These are phyloP conservation scores for Penicillium brasilianum DNA, from an alignment of 2,329 filamentous ascomycete genomes.

Conservation along the genomic window DNA sequence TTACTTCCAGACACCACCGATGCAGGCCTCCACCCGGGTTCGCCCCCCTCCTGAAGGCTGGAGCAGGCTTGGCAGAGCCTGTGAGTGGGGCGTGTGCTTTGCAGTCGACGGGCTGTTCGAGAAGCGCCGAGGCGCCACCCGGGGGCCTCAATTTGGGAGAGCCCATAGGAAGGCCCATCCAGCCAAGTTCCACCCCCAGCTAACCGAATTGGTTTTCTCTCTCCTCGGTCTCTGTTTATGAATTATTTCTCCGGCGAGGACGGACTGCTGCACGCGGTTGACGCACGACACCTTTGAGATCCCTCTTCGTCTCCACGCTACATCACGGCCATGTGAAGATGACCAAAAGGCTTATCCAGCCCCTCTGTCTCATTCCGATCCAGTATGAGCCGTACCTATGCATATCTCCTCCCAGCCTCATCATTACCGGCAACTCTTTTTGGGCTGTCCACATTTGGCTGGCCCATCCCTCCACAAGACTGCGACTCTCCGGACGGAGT, in stretches of 20 bases:
- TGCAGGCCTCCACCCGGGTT: slow-evolving; percentile 29
- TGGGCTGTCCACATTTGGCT: neutral
- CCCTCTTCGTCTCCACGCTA: slow-evolving; percentile 8
- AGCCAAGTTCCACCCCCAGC: neutral
- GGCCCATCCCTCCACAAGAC: neutral
- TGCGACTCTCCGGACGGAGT: neutral
- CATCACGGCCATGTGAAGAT: slow-evolving; percentile 5
- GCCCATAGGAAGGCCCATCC: neutral
- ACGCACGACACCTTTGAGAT: slow-evolving; percentile 4
- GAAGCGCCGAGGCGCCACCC: slow-evolving; percentile 13
- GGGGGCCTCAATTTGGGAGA: neutral
- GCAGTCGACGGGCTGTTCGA: slow-evolving; percentile 13
- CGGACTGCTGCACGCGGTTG: slow-evolving; percentile 1
- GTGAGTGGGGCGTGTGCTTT: slow-evolving; percentile 18
- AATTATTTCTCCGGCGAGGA: slow-evolving; percentile 14
- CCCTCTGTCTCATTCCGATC: neutral
- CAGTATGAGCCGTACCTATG: neutral
- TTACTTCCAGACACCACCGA: slow-evolving; percentile 16
- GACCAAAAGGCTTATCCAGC: slow-evolving; percentile 10
- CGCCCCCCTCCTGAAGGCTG: slow-evolving; percentile 22
- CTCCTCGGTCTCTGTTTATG: neutral
- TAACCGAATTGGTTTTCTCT: neutral
- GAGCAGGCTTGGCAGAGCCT: slow-evolving; percentile 17
- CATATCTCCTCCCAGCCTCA: neutral
- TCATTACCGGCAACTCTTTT: neutral